A percentile compares a stretch with the other conserved stretches of the same genome.
Evolutionary conservation across 371 early-diverging fungal species (phyloP).

Genomic region (Paraphysoderma sedebokerense): DNA sequence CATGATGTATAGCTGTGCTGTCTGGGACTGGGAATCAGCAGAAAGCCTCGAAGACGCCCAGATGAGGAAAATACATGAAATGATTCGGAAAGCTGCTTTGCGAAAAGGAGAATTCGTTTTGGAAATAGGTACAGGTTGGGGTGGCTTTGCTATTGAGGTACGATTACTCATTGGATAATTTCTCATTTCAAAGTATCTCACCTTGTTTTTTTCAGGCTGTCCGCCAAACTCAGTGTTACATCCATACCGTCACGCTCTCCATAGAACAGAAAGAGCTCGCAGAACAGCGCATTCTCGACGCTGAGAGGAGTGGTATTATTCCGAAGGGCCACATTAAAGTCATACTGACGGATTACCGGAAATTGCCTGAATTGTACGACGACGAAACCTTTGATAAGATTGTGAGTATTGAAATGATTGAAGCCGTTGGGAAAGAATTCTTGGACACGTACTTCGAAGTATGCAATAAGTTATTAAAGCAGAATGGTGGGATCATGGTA

Average conservation of each 20-base stretch:
- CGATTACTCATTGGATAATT: background rate
- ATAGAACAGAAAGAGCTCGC: conserved; percentile 39
- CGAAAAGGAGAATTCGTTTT: conserved; percentile 30
- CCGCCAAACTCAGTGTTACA: conserved; percentile 22
- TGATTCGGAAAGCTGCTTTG: conserved; percentile 33
- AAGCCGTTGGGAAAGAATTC: conserved; percentile 49
- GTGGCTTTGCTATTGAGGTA: conserved; percentile 39
- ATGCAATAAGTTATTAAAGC: conserved; percentile 29
- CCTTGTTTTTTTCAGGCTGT: conserved; percentile 11
- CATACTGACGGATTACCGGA: conserved; percentile 40
- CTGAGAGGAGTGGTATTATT: conserved; percentile 9
- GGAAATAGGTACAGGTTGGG: conserved; percentile 58
- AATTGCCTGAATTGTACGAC: conserved; percentile 14
- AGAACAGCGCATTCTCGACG: conserved; percentile 30
- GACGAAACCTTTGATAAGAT: conserved; percentile 39
- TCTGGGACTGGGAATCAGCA: conserved; percentile 18
- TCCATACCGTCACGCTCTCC: conserved; percentile 42
- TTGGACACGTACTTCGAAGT: conserved; percentile 34
- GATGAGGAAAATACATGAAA: conserved; percentile 32
- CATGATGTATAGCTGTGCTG: conserved; percentile 52
- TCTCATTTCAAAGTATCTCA: too few relatives aligned
- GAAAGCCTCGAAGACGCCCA: conserved; percentile 40
- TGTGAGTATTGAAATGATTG: conserved; percentile 50
- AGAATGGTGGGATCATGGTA: conserved; percentile 27
- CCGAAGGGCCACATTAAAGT: conserved; percentile 26